These are phyloP conservation scores for Eremothecium sinecaudum DNA, from an alignment of 1,139 yeast genomes.

Conservation along the genomic window DNA sequence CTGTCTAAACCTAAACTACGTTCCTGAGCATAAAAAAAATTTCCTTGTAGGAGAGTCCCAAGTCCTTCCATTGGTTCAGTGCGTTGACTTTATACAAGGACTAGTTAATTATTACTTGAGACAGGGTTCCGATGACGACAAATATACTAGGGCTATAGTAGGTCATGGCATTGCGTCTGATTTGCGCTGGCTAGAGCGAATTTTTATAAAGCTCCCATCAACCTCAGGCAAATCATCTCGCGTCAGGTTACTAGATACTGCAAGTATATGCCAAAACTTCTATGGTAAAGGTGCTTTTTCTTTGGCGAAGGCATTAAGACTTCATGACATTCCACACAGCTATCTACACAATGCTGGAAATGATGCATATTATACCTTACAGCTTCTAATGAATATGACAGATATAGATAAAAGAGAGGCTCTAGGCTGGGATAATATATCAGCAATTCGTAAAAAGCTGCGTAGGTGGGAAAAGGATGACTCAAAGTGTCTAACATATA, in stretches of 20 bases:
- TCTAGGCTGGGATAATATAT: constrained; percentile 28
- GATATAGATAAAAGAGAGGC: constrained; percentile 43
- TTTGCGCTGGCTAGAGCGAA: constrained; percentile 39
- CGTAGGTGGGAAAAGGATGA: constrained; percentile 20
- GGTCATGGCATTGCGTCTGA: constrained; percentile 69
- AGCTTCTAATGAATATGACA: constrained; percentile 42
- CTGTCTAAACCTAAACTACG: constrained; percentile 48
- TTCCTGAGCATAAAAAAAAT: constrained; percentile 50
- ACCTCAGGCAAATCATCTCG: neutral
- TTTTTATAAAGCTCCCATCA: constrained; percentile 6
- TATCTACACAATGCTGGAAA: constrained; percentile 76
- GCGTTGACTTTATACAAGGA: constrained; percentile 35
- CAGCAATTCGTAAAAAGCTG: constrained; percentile 15
- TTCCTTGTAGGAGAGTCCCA: constrained; percentile 50
- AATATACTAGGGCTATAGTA: constrained; percentile 36
- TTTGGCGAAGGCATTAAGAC: constrained; percentile 43
- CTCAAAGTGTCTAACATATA: neutral
- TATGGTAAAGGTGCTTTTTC: constrained; percentile 39
- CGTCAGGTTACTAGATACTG: constrained; percentile 42
- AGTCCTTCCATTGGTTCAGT: constrained; percentile 34
- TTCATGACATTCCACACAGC: constrained; percentile 50
- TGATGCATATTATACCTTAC: constrained; percentile 63
- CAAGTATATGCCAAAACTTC: constrained; percentile 38
- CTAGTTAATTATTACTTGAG: constrained; percentile 8
- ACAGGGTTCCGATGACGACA: neutral